phyloP scores from a whole-genome alignment of 2,329 filamentous ascomycete genomes.

The Botrytis tulipae region DNA sequence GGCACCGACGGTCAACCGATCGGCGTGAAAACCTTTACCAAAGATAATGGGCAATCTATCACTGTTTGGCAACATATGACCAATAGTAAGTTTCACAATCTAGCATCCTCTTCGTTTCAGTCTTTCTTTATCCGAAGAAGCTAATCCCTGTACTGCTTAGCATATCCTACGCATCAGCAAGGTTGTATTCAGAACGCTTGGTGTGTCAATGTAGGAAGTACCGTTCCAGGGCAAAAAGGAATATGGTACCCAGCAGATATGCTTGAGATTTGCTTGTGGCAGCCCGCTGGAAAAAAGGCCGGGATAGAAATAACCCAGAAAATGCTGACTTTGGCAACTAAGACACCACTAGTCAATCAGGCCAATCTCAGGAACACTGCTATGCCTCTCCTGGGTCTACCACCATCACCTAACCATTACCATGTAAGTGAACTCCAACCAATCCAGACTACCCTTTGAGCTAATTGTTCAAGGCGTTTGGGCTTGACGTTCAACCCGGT shows the following conservation, averaged over 20 bases:
- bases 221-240: not conserved
- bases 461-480: no score
- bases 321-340: not conserved
- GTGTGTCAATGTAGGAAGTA: not conserved
- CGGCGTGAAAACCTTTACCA: not conserved
- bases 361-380: not conserved
- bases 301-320: not conserved
- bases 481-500: no score
- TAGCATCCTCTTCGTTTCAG: no score
- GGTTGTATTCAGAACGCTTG: not conserved
- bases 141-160: no score
- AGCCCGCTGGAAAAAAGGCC: constrained; percentile 6
- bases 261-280: constrained; percentile 19
- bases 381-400: no score
- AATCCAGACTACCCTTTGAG: no score
- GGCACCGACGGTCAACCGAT: not conserved
- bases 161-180: not conserved
- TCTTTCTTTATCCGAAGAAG: no score
- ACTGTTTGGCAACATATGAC: not conserved
- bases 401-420: no score
- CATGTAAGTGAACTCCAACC: no score
- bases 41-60: not conserved
- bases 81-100: not conserved
- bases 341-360: not conserved
- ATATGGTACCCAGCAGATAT: constrained; percentile 22